Base-by-base conservation (phyloP, 164 flowering plant species). In the Taxillus chinensis region DNA sequence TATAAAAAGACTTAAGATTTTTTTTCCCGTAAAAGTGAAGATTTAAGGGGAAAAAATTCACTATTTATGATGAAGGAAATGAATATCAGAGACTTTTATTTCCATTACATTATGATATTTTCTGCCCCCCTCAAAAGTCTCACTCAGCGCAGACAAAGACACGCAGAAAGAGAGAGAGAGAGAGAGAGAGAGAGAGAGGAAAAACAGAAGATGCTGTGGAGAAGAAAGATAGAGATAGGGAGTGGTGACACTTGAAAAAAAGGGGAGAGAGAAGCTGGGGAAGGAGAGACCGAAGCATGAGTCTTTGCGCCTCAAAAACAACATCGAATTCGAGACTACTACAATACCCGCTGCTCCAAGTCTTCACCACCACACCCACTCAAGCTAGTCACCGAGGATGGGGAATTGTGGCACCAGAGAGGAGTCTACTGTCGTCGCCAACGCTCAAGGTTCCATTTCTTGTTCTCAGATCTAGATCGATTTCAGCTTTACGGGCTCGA, bases 361-460 rank as follows among this genome's bases (percentile, higher is more conserved):
- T 27, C 9, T n/a, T 15, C 61, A 9, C 2, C 52, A 46, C 8
- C 5, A 11, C 39, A 12, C 39, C 61, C 16, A 40, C 7, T 2
- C 17, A 11, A n/a, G 46, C 12, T 5, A 27, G 46, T 8, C 14
- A 13, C 14, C 11, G 45, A 39, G 67, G 55, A 92, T 92, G 98
- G 97, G 98, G 16, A 92, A 90, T 71, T 92, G 98, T 64, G 96
- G 97, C 49, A 92, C 92, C 64, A 79, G 95, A 68, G 98, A 92
- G 69, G 97, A 92, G 71, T 84, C 96, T 3, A 89, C 98, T 39
- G 96, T 89, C 45, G 85, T 86, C 49, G 71, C 90, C 59, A 69
- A 78, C 68, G 93, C 87, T 70, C 98, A 92, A 84, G 96, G 96
- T 88, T 8, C 61, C 15, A 15, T 62, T 56, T n/a, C 43, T 55